Evolutionary conservation across 176 grass and related monocot genomes (phyloP).

Genomic region (Carex cristatella): DNA sequence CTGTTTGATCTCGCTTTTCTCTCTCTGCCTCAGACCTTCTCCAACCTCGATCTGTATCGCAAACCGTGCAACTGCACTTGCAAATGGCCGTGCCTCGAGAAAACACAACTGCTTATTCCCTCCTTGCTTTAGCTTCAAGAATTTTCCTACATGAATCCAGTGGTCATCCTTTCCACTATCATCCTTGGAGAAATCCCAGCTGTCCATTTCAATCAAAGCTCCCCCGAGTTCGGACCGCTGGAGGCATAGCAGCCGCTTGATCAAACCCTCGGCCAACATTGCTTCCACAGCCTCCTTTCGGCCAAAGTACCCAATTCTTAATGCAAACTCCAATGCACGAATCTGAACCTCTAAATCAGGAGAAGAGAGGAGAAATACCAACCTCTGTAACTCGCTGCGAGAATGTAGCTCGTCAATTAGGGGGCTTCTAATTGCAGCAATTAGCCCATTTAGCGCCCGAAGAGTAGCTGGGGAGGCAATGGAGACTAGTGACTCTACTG

Average conservation of each 20-base stretch:
- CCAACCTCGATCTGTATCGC: constrained; percentile 84
- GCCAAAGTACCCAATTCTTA: constrained; percentile 61
- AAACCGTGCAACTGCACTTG: constrained; percentile 61
- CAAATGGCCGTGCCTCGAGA: constrained; percentile 38
- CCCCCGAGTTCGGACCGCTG: constrained; percentile 54
- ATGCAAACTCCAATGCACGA: constrained; percentile 47
- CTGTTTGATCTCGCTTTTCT: constrained; percentile 55
- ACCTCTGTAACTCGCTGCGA: constrained; percentile 46
- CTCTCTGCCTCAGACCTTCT: constrained; percentile 47
- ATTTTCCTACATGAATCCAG: neutral
- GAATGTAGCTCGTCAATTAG: constrained; percentile 82
- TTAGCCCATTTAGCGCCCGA: constrained; percentile 49
- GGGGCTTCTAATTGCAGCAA: constrained; percentile 55
- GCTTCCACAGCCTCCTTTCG: constrained; percentile 68
- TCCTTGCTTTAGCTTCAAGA: constrained; percentile 6
- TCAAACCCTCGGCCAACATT: constrained; percentile 62
- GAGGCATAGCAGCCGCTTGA: constrained; percentile 72
- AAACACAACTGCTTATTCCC: neutral
- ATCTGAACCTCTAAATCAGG: constrained; percentile 28
- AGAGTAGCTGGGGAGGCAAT: constrained; percentile 36
- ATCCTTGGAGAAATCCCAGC: constrained; percentile 1
- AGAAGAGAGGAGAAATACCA: constrained; percentile 58
- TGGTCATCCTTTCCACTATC: neutral
- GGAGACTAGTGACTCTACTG: constrained; percentile 44
- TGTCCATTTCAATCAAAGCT: constrained; percentile 26